A percentile compares a stretch with the other conserved stretches of the same genome.
These are phyloP conservation scores for Pestalotiopsis sp. DNA, from an alignment of 2,329 filamentous ascomycete species.

Conservation along the genomic window DNA sequence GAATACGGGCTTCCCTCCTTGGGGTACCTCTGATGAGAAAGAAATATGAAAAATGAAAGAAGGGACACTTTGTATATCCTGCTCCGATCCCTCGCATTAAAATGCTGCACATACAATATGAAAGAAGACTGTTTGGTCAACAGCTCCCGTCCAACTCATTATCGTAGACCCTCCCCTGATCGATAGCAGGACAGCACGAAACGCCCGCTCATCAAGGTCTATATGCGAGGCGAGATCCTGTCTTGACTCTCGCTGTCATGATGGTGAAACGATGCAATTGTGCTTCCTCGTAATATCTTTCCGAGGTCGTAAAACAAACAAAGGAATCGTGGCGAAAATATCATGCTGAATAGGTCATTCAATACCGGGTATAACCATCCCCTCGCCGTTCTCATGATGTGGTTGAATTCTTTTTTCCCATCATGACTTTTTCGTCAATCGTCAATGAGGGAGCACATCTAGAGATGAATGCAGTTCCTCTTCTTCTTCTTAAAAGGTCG, in stretches of 20 bases:
- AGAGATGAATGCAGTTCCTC: slow-evolving; percentile 80
- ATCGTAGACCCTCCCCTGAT: not conserved
- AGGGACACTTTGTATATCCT: not conserved
- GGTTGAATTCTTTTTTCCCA: slow-evolving; percentile 6
- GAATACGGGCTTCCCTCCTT: not conserved
- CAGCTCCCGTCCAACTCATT: not conserved
- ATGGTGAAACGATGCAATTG: slow-evolving; percentile 14
- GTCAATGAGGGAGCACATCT: slow-evolving; percentile 30
- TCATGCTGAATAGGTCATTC: slow-evolving; percentile 26
- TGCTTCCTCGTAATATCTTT: not conserved
- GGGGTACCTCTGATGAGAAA: not conserved
- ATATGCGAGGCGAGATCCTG: slow-evolving; percentile 12
- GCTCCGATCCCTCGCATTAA: not conserved
- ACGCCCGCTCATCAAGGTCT: slow-evolving; percentile 5
- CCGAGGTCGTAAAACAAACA: not conserved
- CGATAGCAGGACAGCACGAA: not conserved
- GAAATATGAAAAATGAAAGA: not conserved
- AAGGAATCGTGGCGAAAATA: slow-evolving; percentile 14
- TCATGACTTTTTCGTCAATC: slow-evolving; percentile 13
- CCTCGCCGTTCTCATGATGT: not conserved
- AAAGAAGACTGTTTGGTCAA: not conserved
- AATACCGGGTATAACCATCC: slow-evolving; percentile 16
- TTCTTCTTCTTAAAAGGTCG: slow-evolving; percentile 73
- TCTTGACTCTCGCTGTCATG: slow-evolving; percentile 1
- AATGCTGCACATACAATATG: slow-evolving; percentile 3